Evolutionary conservation across 2,329 filamentous ascomycete species (phyloP).

Genomic region (Fusarium humuli): DNA sequence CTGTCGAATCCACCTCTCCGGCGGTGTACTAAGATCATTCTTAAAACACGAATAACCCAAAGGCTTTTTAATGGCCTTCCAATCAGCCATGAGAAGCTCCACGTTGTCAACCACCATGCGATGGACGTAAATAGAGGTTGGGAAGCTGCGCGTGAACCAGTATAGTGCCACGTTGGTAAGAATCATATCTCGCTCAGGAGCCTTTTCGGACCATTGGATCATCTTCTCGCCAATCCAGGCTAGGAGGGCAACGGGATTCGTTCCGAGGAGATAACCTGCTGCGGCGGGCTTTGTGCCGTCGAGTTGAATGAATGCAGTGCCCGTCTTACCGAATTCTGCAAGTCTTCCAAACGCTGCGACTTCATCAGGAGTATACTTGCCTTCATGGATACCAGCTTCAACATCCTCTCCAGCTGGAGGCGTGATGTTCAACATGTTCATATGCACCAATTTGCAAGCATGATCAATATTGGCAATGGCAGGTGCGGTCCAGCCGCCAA

Average conservation of each 20-base stretch:
- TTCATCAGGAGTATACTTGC: conserved; percentile 1
- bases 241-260: conserved; percentile 14
- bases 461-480: conserved; percentile 21
- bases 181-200: conserved; percentile 6
- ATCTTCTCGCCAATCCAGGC: conserved; percentile 26
- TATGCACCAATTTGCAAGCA: conserved; percentile 16
- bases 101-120: background rate
- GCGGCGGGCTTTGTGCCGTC: conserved; percentile 19
- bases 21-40: conserved; percentile 2
- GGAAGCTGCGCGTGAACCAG: conserved; percentile 19
- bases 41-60: conserved; percentile 20
- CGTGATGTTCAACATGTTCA: conserved; percentile 13
- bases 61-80: conserved; percentile 1
- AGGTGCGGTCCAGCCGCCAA: conserved; percentile 26
- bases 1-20: conserved; percentile 18
- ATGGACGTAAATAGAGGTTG: conserved; percentile 21
- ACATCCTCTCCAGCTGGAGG: conserved; percentile 5
- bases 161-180: conserved; percentile 19
- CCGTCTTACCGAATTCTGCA: conserved; percentile 10
- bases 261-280: conserved; percentile 15
- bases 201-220: conserved; percentile 17
- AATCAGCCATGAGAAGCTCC: conserved; percentile 4
- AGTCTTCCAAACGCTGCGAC: background rate
- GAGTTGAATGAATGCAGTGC: conserved; percentile 21
- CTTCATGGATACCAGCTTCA: background rate